These are phyloP conservation scores for Acer negundo DNA, from an alignment of 345 rosid genomes.

Conservation along the genomic window DNA sequence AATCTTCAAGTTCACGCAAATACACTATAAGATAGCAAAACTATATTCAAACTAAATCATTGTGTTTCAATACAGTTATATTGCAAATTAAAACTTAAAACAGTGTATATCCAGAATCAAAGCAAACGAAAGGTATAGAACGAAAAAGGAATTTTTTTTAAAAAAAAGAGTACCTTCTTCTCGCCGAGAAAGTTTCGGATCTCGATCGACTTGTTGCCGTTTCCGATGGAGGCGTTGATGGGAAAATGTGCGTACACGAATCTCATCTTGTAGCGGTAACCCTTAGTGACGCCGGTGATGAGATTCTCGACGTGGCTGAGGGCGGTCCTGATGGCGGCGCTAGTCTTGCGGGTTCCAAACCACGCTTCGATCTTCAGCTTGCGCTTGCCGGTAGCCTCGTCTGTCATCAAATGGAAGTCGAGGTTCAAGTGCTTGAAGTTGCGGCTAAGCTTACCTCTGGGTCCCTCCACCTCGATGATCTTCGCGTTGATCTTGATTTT, in stretches of 20 bases:
- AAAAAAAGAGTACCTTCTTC: constrained; percentile 4
- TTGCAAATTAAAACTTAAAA: too few relatives aligned
- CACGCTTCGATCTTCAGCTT: constrained; percentile 44
- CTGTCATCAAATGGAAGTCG: constrained; percentile 49
- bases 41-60: neutral
- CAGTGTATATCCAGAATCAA: too few relatives aligned
- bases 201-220: constrained; percentile 26
- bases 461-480: constrained; percentile 40
- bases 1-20: neutral
- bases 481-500: constrained; percentile 17
- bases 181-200: constrained; percentile 37
- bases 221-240: constrained; percentile 34
- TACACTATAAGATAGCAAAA: neutral
- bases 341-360: constrained; percentile 42
- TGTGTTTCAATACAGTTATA: too few relatives aligned
- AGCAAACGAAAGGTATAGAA: too few relatives aligned
- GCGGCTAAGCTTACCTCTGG: constrained; percentile 40
- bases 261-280: constrained; percentile 37
- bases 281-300: constrained; percentile 14
- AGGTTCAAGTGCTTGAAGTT: constrained; percentile 56
- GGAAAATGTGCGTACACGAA: constrained; percentile 39
- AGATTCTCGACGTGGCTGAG: constrained; percentile 1
- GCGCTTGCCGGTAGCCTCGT: constrained; percentile 20
- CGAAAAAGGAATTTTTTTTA: too few relatives aligned
- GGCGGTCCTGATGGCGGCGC: constrained; percentile 22